Percentiles rank a stretch among this genome's conserved stretches.
These are phyloP conservation scores for Annulohypoxylon maeteangense DNA, from an alignment of 495 filamentous ascomycete species.

Conservation along the genomic window DNA sequence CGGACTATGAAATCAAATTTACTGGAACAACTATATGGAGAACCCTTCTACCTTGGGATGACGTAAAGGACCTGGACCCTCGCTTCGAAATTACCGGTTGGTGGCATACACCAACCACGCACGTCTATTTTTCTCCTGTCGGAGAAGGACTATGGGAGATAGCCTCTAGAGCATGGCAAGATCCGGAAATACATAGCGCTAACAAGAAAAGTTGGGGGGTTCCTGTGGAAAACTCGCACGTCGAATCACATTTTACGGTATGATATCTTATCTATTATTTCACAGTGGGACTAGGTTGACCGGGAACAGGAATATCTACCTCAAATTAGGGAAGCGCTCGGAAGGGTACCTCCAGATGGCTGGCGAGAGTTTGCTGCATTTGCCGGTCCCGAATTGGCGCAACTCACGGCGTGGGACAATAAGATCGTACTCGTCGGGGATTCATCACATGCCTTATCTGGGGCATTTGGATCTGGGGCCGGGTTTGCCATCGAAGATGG, in stretches of 20 bases:
- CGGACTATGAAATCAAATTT: conserved; percentile 53
- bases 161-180: conserved; percentile 44
- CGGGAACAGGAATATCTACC: conserved; percentile 49
- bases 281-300: background rate
- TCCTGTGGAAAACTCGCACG: conserved; percentile 56
- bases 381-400: conserved; percentile 53
- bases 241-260: conserved; percentile 52
- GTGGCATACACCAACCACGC: conserved; percentile 59
- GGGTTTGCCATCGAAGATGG: conserved; percentile 64
- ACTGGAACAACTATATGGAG: conserved; percentile 56
- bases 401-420: conserved; percentile 53
- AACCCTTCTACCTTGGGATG: conserved; percentile 48
- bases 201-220: conserved; percentile 60
- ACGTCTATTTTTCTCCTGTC: conserved; percentile 58
- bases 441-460: conserved; percentile 60
- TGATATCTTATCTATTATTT: background rate
- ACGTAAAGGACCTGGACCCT: conserved; percentile 49
- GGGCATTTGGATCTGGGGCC: conserved; percentile 61
- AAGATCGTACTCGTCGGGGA: conserved; percentile 62
- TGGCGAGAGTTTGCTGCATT: conserved; percentile 60
- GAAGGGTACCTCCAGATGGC: conserved; percentile 48
- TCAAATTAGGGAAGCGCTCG: conserved; percentile 50
- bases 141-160: conserved; percentile 54
- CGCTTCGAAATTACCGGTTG: conserved; percentile 55
- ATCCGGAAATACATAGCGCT: conserved; percentile 43